A percentile compares a stretch with the other conserved stretches of the same genome.
Evolutionary conservation across 2,329 filamentous ascomycete genomes (phyloP).

Genomic region (Volutella citrinella): DNA sequence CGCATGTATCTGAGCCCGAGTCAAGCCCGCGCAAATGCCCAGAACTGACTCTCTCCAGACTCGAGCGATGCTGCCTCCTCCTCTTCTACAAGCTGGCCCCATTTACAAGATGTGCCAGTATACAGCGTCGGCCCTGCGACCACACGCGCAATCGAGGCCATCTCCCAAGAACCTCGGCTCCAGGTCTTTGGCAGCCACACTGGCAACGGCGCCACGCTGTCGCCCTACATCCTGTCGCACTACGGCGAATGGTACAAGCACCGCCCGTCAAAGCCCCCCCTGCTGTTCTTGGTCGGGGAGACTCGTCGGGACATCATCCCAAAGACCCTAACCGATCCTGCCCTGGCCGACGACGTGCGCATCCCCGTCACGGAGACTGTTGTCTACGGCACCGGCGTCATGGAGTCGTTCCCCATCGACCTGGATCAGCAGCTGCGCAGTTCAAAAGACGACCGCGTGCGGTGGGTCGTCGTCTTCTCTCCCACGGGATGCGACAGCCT

Average conservation of each 20-base stretch:
- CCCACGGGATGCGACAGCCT: conserved; percentile 63
- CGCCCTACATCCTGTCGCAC: conserved; percentile 73
- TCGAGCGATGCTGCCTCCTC: too few species aligned
- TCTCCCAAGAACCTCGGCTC: conserved; percentile 47
- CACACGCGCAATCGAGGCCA: conserved; percentile 65
- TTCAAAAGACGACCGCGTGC: conserved; percentile 37
- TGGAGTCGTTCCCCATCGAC: conserved; percentile 70
- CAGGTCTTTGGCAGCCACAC: conserved; percentile 75
- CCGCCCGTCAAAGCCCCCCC: conserved; percentile 49
- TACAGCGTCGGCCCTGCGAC: conserved; percentile 84
- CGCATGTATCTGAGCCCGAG: too few species aligned
- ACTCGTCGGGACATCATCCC: conserved; percentile 89
- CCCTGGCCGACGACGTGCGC: conserved; percentile 44
- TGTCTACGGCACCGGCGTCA: conserved; percentile 83
- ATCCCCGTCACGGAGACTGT: conserved; percentile 75
- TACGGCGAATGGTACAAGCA: conserved; percentile 57
- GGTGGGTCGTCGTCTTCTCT: conserved; percentile 77
- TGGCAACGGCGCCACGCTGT: conserved; percentile 80
- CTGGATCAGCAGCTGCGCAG: conserved; percentile 53
- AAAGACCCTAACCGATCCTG: conserved; percentile 63
- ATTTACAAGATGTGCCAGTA: conserved; percentile 56
- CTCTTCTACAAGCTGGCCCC: conserved; percentile 40
- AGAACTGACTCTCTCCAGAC: conserved; percentile 3
- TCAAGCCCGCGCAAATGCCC: too few species aligned
- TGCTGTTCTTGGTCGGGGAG: conserved; percentile 89